Conservation (phyloP, 805 yeast species). For the Schwanniomyces pseudopolymorphus region DNA sequence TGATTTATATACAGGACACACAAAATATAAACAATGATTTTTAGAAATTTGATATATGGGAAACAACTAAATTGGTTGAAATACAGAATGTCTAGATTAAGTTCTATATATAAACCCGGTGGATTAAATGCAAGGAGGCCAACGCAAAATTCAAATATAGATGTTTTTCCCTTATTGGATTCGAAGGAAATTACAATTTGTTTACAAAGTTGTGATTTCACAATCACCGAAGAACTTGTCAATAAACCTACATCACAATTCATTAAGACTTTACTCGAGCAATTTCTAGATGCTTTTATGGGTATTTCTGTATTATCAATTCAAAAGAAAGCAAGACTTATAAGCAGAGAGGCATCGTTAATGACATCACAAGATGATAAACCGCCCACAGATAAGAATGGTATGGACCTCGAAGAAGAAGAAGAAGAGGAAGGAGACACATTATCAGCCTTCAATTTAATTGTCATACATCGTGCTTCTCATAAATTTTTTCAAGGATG, state of each 20-base stretch:
- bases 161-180: constrained; percentile 63
- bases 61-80: background rate
- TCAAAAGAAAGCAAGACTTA: constrained; percentile 13
- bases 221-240: constrained; percentile 59
- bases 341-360: constrained; percentile 7
- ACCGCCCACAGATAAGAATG: constrained; percentile 6
- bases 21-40: background rate
- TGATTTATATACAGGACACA: background rate
- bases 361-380: constrained; percentile 7
- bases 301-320: constrained; percentile 44
- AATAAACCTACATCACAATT: constrained; percentile 57
- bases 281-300: constrained; percentile 59
- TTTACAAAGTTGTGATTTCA: constrained; percentile 60
- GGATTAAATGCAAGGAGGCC: constrained; percentile 17
- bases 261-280: constrained; percentile 55
- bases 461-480: constrained; percentile 60
- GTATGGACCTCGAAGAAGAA: constrained; percentile 11
- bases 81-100: constrained; percentile 27
- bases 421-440: constrained; percentile 32
- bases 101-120: constrained; percentile 28
- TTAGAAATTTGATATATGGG: background rate
- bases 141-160: constrained; percentile 27
- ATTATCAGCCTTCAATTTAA: constrained; percentile 42
- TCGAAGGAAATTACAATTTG: constrained; percentile 57
- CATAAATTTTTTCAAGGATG: constrained; percentile 64